These are phyloP conservation scores for Murraya paniculata DNA, from an alignment of 345 rosid species.

Conservation along the genomic window DNA sequence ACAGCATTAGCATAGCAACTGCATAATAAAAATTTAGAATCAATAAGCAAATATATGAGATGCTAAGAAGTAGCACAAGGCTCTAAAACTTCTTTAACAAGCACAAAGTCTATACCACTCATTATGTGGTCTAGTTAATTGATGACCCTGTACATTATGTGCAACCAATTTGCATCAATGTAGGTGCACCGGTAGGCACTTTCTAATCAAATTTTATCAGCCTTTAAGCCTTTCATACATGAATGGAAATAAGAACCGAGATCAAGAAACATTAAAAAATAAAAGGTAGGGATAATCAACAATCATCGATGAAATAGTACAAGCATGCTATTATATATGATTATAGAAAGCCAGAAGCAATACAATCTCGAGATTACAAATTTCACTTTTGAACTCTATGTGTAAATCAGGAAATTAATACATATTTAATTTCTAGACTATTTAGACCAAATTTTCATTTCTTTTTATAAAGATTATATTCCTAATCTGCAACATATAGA, in stretches of 20 bases:
- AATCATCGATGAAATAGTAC: neutral
- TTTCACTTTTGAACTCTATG: neutral
- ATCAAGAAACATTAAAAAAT: neutral
- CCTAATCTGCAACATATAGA: conserved; percentile 1
- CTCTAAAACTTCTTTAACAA: conserved; percentile 2
- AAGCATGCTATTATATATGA: neutral
- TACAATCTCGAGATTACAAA: conserved; percentile 1
- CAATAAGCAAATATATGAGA: neutral
- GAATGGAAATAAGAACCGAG: neutral
- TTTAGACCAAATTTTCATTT: neutral
- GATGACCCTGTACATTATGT: neutral
- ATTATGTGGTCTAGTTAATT: neutral
- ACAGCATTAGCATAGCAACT: conserved; percentile 93
- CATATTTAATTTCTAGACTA: neutral
- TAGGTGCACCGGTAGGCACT: neutral
- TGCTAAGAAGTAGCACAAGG: neutral
- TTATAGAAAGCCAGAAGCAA: neutral
- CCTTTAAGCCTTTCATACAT: neutral
- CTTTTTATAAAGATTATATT: neutral
- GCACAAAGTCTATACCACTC: neutral
- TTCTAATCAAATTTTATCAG: neutral
- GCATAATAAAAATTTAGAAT: conserved; percentile 25
- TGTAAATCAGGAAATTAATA: conserved; percentile 1
- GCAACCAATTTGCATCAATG: neutral
- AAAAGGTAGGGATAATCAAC: neutral